Evolutionary conservation across 495 filamentous ascomycete species (phyloP), one percentile per base, ranked within the genome.

Genomic region (Barbatosphaeria neglecta): DNA sequence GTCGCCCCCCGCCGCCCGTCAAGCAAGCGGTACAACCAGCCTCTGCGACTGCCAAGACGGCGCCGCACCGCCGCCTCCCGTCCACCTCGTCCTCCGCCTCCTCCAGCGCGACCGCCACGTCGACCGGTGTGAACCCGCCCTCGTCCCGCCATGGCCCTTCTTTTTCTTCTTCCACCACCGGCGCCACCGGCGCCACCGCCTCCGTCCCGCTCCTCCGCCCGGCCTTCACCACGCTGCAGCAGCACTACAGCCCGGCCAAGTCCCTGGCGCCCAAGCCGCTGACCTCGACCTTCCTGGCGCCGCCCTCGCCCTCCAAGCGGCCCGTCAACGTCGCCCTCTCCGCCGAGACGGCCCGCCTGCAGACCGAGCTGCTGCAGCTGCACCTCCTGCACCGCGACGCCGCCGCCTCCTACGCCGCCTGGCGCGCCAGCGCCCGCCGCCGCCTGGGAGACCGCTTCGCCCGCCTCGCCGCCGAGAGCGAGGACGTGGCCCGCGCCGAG

Each of bases 351-450:
- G 69, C 74, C 33, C 68, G 74, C 18, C 55, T 86, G 23, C 84
- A 88, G 55, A 78, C 80, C 0, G 83, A 89, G 54, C 69, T 92
- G 18, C 65, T 88, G 19, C 84, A 87, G 55, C 64, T 90, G 5
- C 77, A 80, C 55, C 66, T 90, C 9, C 64, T 89, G 11, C 83
- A 86, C 63, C 72, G 69, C 43, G 60, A 61, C 40, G 68, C 70
- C 15, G 46, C 49, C 7, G 45, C 31, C 10, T 59, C 60, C 35
- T 50, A 47, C 9, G 41, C 37, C 9, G 57, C 66, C 39, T 81
- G 76, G 76, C 59, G 63, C 41, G 59, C 46, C 2, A 74, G 70
- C 53, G 76, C 76, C 1, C 60, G 64, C 41, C 23, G 48, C 25
- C 63, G 60, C 27, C 56, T 79, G 6, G 55, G 59, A 2, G 41